A percentile compares a stretch with the other conserved stretches of the same genome.
phyloP scores from a whole-genome alignment of 345 rosid species.

The Boechera stricta region DNA sequence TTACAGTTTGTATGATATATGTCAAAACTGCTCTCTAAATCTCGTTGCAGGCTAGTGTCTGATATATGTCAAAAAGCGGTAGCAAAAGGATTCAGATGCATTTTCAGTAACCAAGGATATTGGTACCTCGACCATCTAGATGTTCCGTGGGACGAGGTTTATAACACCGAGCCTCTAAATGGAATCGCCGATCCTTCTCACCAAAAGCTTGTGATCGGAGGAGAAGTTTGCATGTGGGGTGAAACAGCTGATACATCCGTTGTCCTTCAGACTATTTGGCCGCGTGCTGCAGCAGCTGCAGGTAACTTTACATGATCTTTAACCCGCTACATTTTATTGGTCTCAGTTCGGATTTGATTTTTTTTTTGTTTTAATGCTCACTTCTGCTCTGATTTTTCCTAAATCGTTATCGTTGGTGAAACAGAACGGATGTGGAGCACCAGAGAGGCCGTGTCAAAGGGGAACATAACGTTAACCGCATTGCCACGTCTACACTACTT shows the following conservation, averaged over 20 bases:
- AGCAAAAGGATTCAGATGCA: constrained; percentile 89
- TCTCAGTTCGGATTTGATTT: background rate
- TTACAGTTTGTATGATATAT: background rate
- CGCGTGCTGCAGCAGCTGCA: constrained; percentile 92
- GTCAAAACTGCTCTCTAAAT: constrained; percentile 9
- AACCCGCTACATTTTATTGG: background rate
- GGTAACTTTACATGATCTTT: constrained; percentile 48
- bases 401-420: constrained; percentile 27
- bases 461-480: constrained; percentile 55
- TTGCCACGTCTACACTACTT: constrained; percentile 81
- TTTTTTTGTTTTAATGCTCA: background rate
- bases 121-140: constrained; percentile 96
- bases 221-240: constrained; percentile 99
- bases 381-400: background rate
- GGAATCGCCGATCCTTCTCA: constrained; percentile 63
- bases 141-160: constrained; percentile 76
- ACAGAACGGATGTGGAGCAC: constrained; percentile 88
- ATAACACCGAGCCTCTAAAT: constrained; percentile 80
- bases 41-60: constrained; percentile 68
- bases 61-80: constrained; percentile 87
- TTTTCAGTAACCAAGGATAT: constrained; percentile 82
- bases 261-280: constrained; percentile 92
- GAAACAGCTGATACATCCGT: constrained; percentile 85
- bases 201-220: constrained; percentile 85
- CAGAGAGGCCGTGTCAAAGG: constrained; percentile 58